phyloP scores from a whole-genome alignment of 257 asterid genomes.

The Henckelia pumila region DNA sequence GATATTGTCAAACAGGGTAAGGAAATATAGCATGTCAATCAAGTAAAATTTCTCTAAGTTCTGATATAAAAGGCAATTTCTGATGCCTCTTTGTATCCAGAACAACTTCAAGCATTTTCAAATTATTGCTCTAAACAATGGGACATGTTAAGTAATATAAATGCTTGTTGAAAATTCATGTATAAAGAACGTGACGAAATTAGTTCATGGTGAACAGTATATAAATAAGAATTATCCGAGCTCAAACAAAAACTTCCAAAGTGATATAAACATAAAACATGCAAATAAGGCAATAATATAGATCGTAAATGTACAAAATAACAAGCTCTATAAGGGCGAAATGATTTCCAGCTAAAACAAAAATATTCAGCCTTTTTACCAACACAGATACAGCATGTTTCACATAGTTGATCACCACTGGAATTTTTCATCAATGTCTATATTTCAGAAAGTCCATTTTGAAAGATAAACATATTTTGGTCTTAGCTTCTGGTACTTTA shows the following conservation, averaged over 20 bases:
- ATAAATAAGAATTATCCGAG: background rate
- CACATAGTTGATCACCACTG: too few species aligned
- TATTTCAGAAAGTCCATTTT: too few species aligned
- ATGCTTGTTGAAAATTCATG: background rate
- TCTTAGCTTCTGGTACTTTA: too few species aligned
- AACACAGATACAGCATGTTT: too few species aligned
- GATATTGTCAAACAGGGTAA: conserved; percentile 24
- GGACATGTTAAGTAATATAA: background rate
- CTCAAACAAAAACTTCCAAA: conserved; percentile 15
- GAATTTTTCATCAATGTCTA: too few species aligned
- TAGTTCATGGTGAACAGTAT: conserved; percentile 11
- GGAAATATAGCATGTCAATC: conserved; percentile 20
- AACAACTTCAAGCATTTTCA: conserved; percentile 4
- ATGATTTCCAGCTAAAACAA: too few species aligned
- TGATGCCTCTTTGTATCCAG: background rate
- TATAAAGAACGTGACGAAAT: background rate
- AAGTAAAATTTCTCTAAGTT: conserved; percentile 14
- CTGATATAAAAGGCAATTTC: background rate
- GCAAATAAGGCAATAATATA: background rate
- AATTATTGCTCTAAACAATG: background rate
- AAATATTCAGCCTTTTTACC: too few species aligned
- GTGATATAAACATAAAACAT: conserved; percentile 5
- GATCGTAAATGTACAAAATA: too few species aligned
- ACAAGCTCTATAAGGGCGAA: too few species aligned
- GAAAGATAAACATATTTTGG: too few species aligned